phyloP scores from a whole-genome alignment of 345 rosid genomes.

The Hibiscus mutabilis region DNA sequence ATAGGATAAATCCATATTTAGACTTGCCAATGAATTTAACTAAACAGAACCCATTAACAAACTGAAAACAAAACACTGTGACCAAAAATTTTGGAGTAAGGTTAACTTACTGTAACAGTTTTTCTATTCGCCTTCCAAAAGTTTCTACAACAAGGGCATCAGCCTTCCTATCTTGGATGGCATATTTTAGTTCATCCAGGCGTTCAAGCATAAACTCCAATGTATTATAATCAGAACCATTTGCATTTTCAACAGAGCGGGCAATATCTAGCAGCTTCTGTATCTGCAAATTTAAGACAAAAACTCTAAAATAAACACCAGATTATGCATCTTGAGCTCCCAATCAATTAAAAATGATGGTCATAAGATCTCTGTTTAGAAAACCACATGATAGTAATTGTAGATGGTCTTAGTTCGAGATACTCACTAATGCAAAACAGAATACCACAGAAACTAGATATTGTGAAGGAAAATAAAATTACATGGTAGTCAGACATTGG shows the following conservation, averaged over 20 bases:
- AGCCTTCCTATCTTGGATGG: conserved; percentile 88
- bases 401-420: not conserved
- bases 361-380: not conserved
- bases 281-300: conserved; percentile 38
- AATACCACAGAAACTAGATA: not conserved
- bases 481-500: not conserved
- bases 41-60: not conserved
- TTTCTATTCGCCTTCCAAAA: conserved; percentile 93
- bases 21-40: not conserved
- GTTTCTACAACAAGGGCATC: conserved; percentile 96
- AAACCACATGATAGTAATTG: not conserved
- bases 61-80: not conserved
- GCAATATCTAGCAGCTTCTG: conserved; percentile 68
- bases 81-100: not conserved
- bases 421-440: not conserved
- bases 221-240: conserved; percentile 53
- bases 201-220: conserved; percentile 72
- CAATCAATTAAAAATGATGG: not conserved
- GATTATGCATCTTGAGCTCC: not conserved
- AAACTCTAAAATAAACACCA: conserved; percentile 14
- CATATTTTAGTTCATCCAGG: conserved; percentile 76
- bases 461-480: not conserved
- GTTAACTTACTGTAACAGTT: conserved; percentile 69
- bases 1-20: conserved; percentile 4
- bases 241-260: conserved; percentile 68